Percentiles rank a stretch among this genome's conserved stretches.
Conservation (phyloP, 73 alveolate genomes). For the Paramecium pentaurelia region DNA sequence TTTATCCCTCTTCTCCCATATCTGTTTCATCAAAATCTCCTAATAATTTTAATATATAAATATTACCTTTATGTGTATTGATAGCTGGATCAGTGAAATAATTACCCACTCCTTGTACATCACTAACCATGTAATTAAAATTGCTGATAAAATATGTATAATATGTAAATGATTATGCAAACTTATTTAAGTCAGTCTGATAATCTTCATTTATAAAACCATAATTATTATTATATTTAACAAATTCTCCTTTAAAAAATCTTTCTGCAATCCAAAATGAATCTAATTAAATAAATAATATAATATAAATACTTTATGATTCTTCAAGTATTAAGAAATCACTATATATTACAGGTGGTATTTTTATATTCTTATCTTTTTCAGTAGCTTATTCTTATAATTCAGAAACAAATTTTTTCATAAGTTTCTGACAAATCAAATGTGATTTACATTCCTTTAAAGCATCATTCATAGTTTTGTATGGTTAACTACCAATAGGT, state of each 20-base stretch:
- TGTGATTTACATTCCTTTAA: slow-evolving; percentile 34
- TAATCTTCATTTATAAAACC: neutral
- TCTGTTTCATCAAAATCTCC: slow-evolving; percentile 32
- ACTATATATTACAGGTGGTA: neutral
- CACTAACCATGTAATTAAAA: slow-evolving; percentile 18
- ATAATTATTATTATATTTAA: slow-evolving; percentile 29
- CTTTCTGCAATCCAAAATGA: slow-evolving; percentile 47
- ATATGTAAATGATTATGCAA: slow-evolving; percentile 30
- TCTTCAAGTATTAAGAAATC: slow-evolving; percentile 20
- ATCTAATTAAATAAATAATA: neutral
- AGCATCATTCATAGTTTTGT: neutral
- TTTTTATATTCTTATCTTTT: neutral
- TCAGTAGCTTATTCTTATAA: neutral
- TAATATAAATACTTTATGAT: neutral
- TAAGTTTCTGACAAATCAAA: neutral
- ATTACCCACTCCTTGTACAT: slow-evolving; percentile 37
- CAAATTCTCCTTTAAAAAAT: slow-evolving; percentile 28
- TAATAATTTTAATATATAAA: neutral
- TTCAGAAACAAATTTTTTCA: neutral
- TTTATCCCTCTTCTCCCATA: slow-evolving; percentile 2
- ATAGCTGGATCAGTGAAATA: slow-evolving; percentile 47
- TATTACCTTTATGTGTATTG: neutral
- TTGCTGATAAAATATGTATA: neutral
- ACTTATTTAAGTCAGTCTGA: neutral
- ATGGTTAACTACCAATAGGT: neutral